These are phyloP conservation scores for Scutellaria galericulata DNA, from an alignment of 257 asterid species.

Conservation along the genomic window DNA sequence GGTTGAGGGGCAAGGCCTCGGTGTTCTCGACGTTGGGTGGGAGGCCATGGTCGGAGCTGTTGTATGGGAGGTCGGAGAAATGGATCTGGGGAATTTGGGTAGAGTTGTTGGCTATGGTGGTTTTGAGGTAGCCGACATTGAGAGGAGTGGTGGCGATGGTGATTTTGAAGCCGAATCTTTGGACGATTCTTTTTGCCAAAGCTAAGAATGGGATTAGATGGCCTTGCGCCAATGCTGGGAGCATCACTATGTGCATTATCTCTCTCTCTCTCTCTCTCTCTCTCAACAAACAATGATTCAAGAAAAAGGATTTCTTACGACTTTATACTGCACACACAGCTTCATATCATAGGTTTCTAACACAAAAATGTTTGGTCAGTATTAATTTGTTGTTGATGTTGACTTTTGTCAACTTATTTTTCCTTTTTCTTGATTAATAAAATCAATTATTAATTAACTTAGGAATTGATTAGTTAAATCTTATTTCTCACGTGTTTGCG, in stretches of 20 bases:
- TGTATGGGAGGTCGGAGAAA: conserved; percentile 58
- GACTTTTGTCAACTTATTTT: too few relatives aligned
- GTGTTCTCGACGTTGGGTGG: conserved; percentile 83
- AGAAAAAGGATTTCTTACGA: too few relatives aligned
- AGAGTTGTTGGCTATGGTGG: conserved; percentile 45
- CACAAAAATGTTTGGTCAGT: too few relatives aligned
- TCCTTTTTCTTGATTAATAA: too few relatives aligned
- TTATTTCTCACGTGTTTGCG: too few relatives aligned
- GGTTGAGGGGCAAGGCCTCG: conserved; percentile 59
- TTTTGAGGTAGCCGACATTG: conserved; percentile 55
- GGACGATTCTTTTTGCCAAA: conserved; percentile 51
- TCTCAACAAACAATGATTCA: background rate
- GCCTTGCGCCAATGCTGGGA: conserved; percentile 73
- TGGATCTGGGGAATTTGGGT: conserved; percentile 36
- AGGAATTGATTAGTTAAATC: too few relatives aligned
- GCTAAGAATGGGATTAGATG: conserved; percentile 72
- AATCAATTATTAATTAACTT: too few relatives aligned
- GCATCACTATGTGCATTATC: conserved; percentile 60
- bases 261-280: background rate
- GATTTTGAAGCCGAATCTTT: conserved; percentile 44
- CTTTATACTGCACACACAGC: too few relatives aligned
- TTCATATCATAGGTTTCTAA: too few relatives aligned
- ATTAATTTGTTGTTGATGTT: too few relatives aligned
- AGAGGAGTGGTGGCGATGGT: conserved; percentile 70
- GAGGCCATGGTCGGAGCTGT: conserved; percentile 58